phyloP scores from a whole-genome alignment of 2,329 filamentous ascomycete species.

The Annulohypoxylon truncatum region DNA sequence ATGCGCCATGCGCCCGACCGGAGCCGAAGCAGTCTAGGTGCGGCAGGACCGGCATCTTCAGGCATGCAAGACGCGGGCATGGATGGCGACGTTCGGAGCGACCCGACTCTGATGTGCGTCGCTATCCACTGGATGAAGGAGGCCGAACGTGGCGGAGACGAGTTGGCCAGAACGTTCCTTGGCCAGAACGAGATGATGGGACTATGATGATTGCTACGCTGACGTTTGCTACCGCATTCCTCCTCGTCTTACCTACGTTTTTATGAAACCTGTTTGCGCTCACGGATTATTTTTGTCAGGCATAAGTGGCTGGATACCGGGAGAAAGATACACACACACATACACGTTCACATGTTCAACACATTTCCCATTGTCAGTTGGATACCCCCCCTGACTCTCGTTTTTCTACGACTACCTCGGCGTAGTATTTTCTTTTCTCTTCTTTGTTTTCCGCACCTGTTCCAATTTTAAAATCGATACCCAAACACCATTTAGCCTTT shows the following conservation, averaged over 20 bases:
- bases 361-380: slow-evolving; percentile 34
- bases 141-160: slow-evolving; percentile 86
- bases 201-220: slow-evolving; percentile 38
- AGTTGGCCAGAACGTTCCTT: slow-evolving; percentile 84
- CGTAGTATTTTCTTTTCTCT: slow-evolving; percentile 11
- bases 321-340: slow-evolving; percentile 27
- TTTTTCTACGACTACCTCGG: slow-evolving; percentile 14
- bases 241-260: slow-evolving; percentile 38
- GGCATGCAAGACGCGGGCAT: slow-evolving; percentile 49
- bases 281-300: slow-evolving; percentile 29
- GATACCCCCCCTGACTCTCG: slow-evolving; percentile 31
- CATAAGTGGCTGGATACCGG: slow-evolving; percentile 23
- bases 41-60: slow-evolving; percentile 40
- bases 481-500: slow-evolving; percentile 31
- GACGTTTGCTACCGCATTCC: slow-evolving; percentile 28
- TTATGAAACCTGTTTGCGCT: slow-evolving; percentile 35
- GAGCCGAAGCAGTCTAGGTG: slow-evolving; percentile 46
- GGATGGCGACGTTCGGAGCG: slow-evolving; percentile 70
- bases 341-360: slow-evolving; percentile 36
- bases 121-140: slow-evolving; percentile 98
- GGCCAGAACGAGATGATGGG: slow-evolving; percentile 68
- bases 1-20: slow-evolving; percentile 49
- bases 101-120: slow-evolving; percentile 90
- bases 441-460: slow-evolving; percentile 27
- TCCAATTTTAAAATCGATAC: slow-evolving; percentile 36